A percentile compares a stretch with the other conserved stretches of the same genome.
phyloP scores from a whole-genome alignment of 805 yeast species.

The Teunomyces kruisii region DNA sequence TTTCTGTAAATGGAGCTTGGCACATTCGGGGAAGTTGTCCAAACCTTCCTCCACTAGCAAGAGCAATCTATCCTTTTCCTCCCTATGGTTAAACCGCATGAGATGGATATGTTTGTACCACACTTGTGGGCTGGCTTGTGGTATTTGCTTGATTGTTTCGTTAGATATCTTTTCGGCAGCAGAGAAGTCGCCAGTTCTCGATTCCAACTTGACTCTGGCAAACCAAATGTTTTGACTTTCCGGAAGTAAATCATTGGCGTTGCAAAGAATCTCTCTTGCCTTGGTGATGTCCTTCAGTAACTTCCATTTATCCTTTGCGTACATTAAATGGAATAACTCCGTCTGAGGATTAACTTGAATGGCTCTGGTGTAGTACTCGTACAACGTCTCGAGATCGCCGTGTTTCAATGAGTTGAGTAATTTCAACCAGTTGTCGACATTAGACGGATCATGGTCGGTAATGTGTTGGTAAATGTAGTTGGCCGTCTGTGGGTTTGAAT shows the following conservation, averaged over 20 bases:
- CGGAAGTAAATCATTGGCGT: slow-evolving; percentile 47
- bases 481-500: slow-evolving; percentile 31
- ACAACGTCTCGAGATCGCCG: slow-evolving; percentile 27
- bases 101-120: slow-evolving; percentile 63
- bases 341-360: slow-evolving; percentile 47
- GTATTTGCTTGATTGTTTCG: slow-evolving; percentile 24
- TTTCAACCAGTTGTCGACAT: slow-evolving; percentile 49
- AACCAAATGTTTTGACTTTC: slow-evolving; percentile 60
- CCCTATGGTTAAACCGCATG: slow-evolving; percentile 39
- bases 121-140: slow-evolving; percentile 41
- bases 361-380: slow-evolving; percentile 51
- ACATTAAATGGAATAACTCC: slow-evolving; percentile 61
- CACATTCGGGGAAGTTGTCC: slow-evolving; percentile 44
- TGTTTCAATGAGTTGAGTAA: slow-evolving; percentile 35
- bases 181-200: slow-evolving; percentile 38
- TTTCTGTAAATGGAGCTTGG: slow-evolving; percentile 60
- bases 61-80: slow-evolving; percentile 19
- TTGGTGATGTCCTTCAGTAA: slow-evolving; percentile 43
- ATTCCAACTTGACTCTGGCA: slow-evolving; percentile 69
- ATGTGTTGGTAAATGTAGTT: slow-evolving; percentile 49
- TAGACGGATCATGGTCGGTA: slow-evolving; percentile 47
- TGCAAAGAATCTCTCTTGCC: slow-evolving; percentile 54
- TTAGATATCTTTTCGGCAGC: slow-evolving; percentile 42
- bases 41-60: slow-evolving; percentile 47
- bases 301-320: slow-evolving; percentile 69